Percentiles rank a stretch among this genome's conserved stretches.
Conservation (phyloP, 1,284 basidiomycete species). For the Phenoliferia sp. region DNA sequence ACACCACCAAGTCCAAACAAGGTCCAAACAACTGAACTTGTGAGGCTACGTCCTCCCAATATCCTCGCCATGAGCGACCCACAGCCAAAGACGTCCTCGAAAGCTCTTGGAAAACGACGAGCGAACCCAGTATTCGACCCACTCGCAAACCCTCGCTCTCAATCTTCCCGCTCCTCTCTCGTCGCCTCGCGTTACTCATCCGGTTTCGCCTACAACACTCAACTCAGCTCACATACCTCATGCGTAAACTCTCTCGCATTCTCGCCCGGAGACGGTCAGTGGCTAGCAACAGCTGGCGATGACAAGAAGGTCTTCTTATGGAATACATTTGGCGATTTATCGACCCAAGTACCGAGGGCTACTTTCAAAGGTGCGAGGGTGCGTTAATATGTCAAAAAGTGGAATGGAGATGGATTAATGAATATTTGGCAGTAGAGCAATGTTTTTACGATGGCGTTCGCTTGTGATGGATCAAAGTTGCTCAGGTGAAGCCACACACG, state of each 20-base stretch:
- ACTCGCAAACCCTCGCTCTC: conserved; percentile 9
- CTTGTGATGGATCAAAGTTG: conserved; percentile 56
- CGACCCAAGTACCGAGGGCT: conserved; percentile 50
- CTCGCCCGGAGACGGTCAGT: conserved; percentile 58
- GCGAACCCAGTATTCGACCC: conserved; percentile 5
- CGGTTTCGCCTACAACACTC: neutral
- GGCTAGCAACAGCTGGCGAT: conserved; percentile 70
- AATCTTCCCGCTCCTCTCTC: neutral
- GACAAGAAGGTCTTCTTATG: conserved; percentile 47
- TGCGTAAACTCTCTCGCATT: conserved; percentile 67
- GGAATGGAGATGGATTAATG: conserved; percentile 17
- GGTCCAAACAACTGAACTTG: too few species aligned
- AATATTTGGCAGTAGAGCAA: conserved; percentile 50
- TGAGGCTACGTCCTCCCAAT: too few species aligned
- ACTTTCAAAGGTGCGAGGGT: conserved; percentile 66
- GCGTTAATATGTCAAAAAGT: conserved; percentile 48
- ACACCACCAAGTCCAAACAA: too few species aligned
- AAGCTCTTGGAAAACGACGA: neutral
- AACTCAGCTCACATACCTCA: conserved; percentile 55
- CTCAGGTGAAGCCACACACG: conserved; percentile 53
- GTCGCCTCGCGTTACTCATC: conserved; percentile 3
- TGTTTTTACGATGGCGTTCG: conserved; percentile 64
- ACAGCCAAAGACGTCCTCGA: too few species aligned
- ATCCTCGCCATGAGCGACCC: too few species aligned
- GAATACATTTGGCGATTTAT: conserved; percentile 6